A percentile compares a stretch with the other conserved stretches of the same genome.
phyloP scores from a whole-genome alignment of 1,139 yeast genomes.

The Sugiyamaella japonica region DNA sequence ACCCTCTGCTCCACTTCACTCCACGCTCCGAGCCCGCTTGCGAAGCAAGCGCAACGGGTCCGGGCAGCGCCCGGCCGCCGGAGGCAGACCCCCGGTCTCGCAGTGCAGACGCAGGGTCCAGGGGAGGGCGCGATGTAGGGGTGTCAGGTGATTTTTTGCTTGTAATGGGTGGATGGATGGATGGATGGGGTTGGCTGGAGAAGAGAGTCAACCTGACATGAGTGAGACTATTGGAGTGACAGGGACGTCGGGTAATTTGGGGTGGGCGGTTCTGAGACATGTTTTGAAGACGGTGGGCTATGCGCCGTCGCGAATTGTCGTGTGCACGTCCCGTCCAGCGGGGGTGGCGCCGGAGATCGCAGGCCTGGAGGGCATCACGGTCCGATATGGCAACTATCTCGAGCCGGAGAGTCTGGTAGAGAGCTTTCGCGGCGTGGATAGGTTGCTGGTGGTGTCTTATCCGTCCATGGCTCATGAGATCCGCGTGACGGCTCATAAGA shows the following conservation, averaged over 20 bases:
- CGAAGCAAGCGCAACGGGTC: not conserved
- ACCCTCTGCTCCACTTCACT: too few relatives aligned
- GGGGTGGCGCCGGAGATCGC: constrained; percentile 1
- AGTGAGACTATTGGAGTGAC: constrained; percentile 42
- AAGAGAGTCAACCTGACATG: not conserved
- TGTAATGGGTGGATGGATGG: not conserved
- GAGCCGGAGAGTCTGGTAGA: constrained; percentile 7
- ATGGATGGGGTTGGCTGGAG: not conserved
- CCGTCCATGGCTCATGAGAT: constrained; percentile 16
- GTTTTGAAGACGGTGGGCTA: constrained; percentile 5
- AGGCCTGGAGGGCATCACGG: constrained; percentile 1
- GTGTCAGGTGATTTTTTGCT: not conserved
- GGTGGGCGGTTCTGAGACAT: constrained; percentile 7
- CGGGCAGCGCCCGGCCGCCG: not conserved
- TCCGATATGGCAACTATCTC: constrained; percentile 13
- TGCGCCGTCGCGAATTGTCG: constrained; percentile 6
- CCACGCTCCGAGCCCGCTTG: not conserved
- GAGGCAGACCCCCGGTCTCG: not conserved
- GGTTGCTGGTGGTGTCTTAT: constrained; percentile 12
- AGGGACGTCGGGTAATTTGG: constrained; percentile 28
- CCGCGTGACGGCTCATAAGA: constrained; percentile 12
- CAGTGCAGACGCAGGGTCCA: not conserved
- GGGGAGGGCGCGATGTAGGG: not conserved
- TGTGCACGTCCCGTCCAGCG: constrained; percentile 10
- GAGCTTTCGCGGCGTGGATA: constrained; percentile 9